These are phyloP conservation scores for Ophiostoma sp. DNA, from an alignment of 2,329 filamentous ascomycete species.

Conservation along the genomic window DNA sequence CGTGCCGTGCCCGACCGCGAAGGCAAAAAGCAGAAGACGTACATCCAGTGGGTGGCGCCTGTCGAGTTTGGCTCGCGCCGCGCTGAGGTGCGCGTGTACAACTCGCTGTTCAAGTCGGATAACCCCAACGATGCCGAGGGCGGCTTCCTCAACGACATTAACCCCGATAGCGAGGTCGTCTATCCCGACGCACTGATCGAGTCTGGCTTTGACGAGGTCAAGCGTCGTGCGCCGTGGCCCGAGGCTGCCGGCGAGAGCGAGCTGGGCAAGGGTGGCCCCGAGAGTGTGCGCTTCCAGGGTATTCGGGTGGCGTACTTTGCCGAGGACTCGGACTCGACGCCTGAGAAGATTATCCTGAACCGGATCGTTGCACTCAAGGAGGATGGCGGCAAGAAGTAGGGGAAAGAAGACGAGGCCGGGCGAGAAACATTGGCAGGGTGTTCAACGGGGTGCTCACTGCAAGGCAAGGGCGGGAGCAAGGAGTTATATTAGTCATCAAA, in stretches of 20 bases:
- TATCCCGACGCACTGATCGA: constrained; percentile 75
- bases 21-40: constrained; percentile 68
- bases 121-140: constrained; percentile 72
- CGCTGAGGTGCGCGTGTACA: constrained; percentile 73
- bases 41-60: constrained; percentile 79
- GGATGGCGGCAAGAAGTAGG: constrained; percentile 61
- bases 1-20: constrained; percentile 65
- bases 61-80: constrained; percentile 54
- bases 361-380: constrained; percentile 89
- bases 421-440: background rate
- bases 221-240: constrained; percentile 70
- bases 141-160: constrained; percentile 78
- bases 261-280: constrained; percentile 56
- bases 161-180: constrained; percentile 76
- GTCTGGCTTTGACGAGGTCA: constrained; percentile 73
- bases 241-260: constrained; percentile 66
- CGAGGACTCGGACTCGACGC: constrained; percentile 71
- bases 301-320: constrained; percentile 81
- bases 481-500: constrained; percentile 27
- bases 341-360: constrained; percentile 80
- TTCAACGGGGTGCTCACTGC: constrained; percentile 3
- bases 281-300: constrained; percentile 83
- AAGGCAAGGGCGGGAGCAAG: constrained; percentile 8
- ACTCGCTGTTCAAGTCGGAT: constrained; percentile 78
- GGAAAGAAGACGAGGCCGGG: background rate